Evolutionary conservation across 805 yeast genomes (phyloP).

Genomic region (Babjeviella inositovora): DNA sequence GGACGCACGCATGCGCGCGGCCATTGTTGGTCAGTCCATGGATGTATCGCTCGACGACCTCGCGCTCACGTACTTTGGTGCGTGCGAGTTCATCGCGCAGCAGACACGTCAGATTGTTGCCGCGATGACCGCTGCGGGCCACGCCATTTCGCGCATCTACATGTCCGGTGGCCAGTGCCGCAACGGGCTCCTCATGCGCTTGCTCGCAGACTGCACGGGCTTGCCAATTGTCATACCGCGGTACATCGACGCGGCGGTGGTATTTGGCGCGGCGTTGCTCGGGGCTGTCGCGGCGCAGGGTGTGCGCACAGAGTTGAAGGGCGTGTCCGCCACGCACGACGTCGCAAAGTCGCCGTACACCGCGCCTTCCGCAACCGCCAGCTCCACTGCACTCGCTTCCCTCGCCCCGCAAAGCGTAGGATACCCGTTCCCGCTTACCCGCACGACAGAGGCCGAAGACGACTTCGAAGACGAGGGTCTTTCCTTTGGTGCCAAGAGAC

Average conservation of each 20-base stretch:
- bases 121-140: constrained; percentile 71
- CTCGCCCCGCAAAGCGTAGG: constrained; percentile 20
- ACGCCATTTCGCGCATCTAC: constrained; percentile 56
- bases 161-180: constrained; percentile 97
- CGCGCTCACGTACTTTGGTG: constrained; percentile 78
- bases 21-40: constrained; percentile 86
- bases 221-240: constrained; percentile 85
- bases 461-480: constrained; percentile 24
- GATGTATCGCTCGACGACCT: constrained; percentile 73
- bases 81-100: constrained; percentile 94
- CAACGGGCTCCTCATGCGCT: constrained; percentile 74
- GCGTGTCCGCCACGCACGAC: constrained; percentile 4
- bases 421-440: constrained; percentile 11
- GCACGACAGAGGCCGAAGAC: not conserved
- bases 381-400: constrained; percentile 38
- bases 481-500: constrained; percentile 40
- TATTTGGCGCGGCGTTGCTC: constrained; percentile 85
- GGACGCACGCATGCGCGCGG: constrained; percentile 84
- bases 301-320: constrained; percentile 22
- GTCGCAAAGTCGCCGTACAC: constrained; percentile 46
- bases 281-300: constrained; percentile 89
- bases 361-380: constrained; percentile 67
- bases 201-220: constrained; percentile 87
- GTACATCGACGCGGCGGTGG: constrained; percentile 94
- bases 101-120: constrained; percentile 94